These are phyloP conservation scores for Grigorovia humatica DNA, from an alignment of 805 yeast species.

Conservation along the genomic window DNA sequence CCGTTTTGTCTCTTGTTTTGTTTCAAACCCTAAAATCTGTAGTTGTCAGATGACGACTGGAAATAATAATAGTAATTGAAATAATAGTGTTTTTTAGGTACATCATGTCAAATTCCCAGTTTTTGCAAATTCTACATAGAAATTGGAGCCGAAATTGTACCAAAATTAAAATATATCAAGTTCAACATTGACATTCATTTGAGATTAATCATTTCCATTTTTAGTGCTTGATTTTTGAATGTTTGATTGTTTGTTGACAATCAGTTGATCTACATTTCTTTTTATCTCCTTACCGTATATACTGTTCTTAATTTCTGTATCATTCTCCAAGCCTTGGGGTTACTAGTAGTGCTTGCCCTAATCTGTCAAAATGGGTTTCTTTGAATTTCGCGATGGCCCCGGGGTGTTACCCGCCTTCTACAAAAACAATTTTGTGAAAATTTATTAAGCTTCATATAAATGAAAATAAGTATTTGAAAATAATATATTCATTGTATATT, in stretches of 20 bases:
- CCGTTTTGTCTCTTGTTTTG: not conserved
- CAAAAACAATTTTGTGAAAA: not conserved
- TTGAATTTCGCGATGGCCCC: not conserved
- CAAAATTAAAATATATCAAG: slow-evolving; percentile 20
- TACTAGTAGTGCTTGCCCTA: too few species aligned
- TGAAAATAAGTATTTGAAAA: not conserved
- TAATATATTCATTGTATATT: too few species aligned
- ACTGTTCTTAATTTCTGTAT: too few species aligned
- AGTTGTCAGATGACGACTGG: slow-evolving; percentile 5
- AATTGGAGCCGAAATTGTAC: slow-evolving; percentile 39
- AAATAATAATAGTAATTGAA: slow-evolving; percentile 3
- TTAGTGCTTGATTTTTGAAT: not conserved
- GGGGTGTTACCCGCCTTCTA: not conserved
- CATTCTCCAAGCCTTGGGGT: too few species aligned
- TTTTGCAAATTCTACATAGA: slow-evolving; percentile 23
- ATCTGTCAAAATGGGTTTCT: not conserved
- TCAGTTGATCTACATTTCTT: not conserved
- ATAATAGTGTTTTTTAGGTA: slow-evolving; percentile 21
- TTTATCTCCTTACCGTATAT: too few species aligned
- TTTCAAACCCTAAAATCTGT: not conserved
- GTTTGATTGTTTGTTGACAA: not conserved
- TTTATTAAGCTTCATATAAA: too few species aligned
- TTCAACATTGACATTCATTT: not conserved
- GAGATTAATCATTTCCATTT: not conserved
- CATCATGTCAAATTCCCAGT: slow-evolving; percentile 37